Evolutionary conservation across 2,329 filamentous ascomycete genomes (phyloP), one percentile per base, ranked within the genome.

Genomic region (Dendryphion nanum): DNA sequence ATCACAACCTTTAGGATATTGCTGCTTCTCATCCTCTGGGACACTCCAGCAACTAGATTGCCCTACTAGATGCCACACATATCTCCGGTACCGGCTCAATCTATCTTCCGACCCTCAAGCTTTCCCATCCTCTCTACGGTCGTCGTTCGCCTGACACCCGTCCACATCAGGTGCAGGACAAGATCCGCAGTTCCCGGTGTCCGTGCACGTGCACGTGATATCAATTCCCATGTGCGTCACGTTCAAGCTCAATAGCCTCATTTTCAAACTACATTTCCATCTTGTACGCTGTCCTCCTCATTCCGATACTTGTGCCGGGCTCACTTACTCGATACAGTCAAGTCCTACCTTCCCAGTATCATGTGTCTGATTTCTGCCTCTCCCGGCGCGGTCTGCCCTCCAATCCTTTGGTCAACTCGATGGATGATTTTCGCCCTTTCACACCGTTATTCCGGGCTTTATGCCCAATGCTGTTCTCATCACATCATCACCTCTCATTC

Each of bases 61-160:
- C n/a, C n/a, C n/a, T n/a, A 26, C 23, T n/a, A 26, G n/a, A 26
- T 26, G 8, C 8, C 23, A 26, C 23, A 8, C 23, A 26, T 26
- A 6, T 20, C 16, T 43, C 37, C 37, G 43, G 30, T 41, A 16
- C 28, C 37, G 40, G 37, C 35, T 38, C 35, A 41, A 41, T 35
- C 35, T 41, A 43, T 35, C n/a, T 10, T 41, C 40, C 16, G 24
- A 37, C 35, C 4, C 29, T 35, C 13, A 19, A 18, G 18, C 33
- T 26, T 26, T n/a, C 23, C 18, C 18, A 6, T 33, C 14, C 30
- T 15, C 29, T 8, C 12, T 16, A 26, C 24, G 16, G 15, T 16
- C n/a, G 5, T 16, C 20, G 6, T 6, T 18, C 6, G 14, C 18
- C 30, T 30, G 18, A 6, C 15, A 7, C 31, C 31, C 6, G 6